Base-by-base conservation (phyloP, 2,329 filamentous ascomycete genomes). In the Massarina eburnea region DNA sequence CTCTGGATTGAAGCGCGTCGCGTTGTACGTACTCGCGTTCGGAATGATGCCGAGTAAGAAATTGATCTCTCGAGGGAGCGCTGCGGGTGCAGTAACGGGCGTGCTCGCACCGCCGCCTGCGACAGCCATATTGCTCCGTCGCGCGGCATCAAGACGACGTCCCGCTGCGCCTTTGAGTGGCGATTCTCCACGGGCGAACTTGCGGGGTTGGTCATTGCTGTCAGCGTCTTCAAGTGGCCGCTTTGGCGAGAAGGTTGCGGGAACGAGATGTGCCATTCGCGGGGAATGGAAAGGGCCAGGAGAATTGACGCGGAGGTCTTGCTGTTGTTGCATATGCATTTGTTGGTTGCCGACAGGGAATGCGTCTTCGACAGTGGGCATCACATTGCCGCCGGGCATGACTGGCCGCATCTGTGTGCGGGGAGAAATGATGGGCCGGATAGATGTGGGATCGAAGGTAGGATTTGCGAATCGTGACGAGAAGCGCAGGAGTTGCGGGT, bases 91-190 rank as follows among this genome's bases (percentile, higher is more conserved):
- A 49, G 59, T 51, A 2, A 64, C 48, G 12, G 63, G 62, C 26
- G 62, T 66, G 45, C 56, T 61, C 17, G 59, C 59, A 18, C 56
- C 55, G 20, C 53, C 59, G 34, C 60, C 53, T 29, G 61, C 19
- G n/a, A n/a, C n/a, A n/a, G n/a, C 48, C 55, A 41, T 55, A 59
- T 37, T 60, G 63, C 75, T 73, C 36, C 77, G 73, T 46, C 78
- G 78, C 52, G 89, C 85, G 64, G 94, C 88, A 60, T 94, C 89
- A 18, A 95, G 78, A 27, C 91, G 85, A 45, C 91, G 85, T 20
- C 90, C 89, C 29, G 92, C 90, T 1, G 89, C 89, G 12, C 90
- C 90, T 68, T 97, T 99, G 29, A 97, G 79, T 0, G 95, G 94
- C 4, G 92, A 97, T 45, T 89, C 91, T n/a, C 87, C 91, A 35